Conservation (phyloP, 257 asterid species). For the Misopates orontium region DNA sequence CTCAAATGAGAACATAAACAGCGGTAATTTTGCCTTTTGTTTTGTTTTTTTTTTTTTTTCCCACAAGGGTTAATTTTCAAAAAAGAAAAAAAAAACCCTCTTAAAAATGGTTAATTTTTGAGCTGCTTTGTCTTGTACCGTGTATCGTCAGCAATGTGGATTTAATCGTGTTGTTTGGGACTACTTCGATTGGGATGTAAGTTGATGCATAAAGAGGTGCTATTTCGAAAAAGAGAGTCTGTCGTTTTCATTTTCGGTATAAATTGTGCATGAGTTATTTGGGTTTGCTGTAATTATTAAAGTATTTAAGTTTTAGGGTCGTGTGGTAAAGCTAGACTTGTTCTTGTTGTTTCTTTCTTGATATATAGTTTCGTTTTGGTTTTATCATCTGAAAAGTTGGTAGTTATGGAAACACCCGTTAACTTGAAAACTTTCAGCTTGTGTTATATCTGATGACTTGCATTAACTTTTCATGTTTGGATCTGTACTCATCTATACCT, state of each 20-base stretch:
- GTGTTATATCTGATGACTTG: too few relatives aligned
- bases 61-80: too few relatives aligned
- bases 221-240: neutral
- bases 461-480: too few relatives aligned
- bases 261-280: neutral
- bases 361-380: neutral
- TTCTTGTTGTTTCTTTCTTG: neutral
- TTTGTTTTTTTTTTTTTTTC: too few relatives aligned
- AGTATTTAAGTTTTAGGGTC: neutral
- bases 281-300: neutral
- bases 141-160: neutral
- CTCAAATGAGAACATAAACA: too few relatives aligned
- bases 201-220: slow-evolving; percentile 3
- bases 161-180: neutral
- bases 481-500: slow-evolving; percentile 12
- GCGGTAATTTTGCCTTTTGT: too few relatives aligned
- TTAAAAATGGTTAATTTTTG: too few relatives aligned
- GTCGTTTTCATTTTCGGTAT: slow-evolving; percentile 12
- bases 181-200: neutral
- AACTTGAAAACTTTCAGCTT: too few relatives aligned
- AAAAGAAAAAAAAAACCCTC: too few relatives aligned
- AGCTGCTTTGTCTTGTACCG: slow-evolving; percentile 9
- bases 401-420: too few relatives aligned
- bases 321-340: neutral
- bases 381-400: neutral